Conservation (phyloP, 495 filamentous ascomycete genomes). For the Amphirosellinia nigrospora region DNA sequence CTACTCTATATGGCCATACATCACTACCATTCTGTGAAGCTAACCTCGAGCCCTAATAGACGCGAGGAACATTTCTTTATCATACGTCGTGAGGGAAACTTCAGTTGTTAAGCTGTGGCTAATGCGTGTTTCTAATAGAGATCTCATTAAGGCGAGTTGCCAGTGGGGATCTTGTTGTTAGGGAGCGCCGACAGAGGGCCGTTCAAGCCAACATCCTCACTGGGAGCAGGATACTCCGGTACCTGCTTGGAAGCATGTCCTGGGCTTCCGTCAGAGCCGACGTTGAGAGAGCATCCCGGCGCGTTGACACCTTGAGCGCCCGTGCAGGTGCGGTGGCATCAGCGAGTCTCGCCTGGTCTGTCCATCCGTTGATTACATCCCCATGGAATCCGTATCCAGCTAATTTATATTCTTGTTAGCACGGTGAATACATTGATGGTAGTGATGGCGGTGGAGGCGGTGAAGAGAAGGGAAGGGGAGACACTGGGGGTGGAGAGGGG, state of each 20-base stretch:
- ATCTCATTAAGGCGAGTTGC: neutral
- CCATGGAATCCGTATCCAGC: conserved; percentile 72
- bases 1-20: neutral
- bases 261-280: conserved; percentile 12
- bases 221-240: neutral
- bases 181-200: conserved; percentile 17
- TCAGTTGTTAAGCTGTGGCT: neutral
- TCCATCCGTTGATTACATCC: conserved; percentile 80
- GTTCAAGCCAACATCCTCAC: conserved; percentile 21
- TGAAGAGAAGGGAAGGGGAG: too few relatives aligned
- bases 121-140: neutral
- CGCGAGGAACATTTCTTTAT: neutral
- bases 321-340: conserved; percentile 50
- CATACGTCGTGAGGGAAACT: conserved; percentile 4
- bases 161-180: conserved; percentile 18
- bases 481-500: too few relatives aligned
- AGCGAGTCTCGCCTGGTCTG: conserved; percentile 54
- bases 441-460: too few relatives aligned
- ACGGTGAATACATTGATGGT: too few relatives aligned
- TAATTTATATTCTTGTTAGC: too few relatives aligned
- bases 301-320: conserved; percentile 30
- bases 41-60: neutral
- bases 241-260: conserved; percentile 18
- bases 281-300: conserved; percentile 24
- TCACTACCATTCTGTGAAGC: neutral